Base-by-base conservation (phyloP, 2,329 filamentous ascomycete species). In the Cercospora janseana region DNA sequence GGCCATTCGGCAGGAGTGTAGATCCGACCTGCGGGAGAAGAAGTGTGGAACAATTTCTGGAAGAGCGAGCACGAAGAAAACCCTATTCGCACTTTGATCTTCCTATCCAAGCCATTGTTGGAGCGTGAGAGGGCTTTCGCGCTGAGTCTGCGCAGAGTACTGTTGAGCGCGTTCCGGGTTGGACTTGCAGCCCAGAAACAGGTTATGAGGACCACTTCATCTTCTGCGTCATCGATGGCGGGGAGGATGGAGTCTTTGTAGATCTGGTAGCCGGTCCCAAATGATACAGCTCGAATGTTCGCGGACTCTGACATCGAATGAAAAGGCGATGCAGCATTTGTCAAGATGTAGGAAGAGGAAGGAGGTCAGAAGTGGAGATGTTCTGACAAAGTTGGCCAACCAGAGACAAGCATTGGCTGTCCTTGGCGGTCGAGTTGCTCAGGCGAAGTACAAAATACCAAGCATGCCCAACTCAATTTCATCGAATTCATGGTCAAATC, bases 121-220 rank as follows among this genome's bases (percentile, higher is more conserved):
- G 2, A 15, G 1, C 40, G 16, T 16, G 52, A 34, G 59, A 72
- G 20, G 29, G 70, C 69, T 61, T 75, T 71, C 2, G 66, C 60
- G 1, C 85, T 87, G 6, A 93, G 75, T 44, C 72, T 72, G 10
- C 75, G 68, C 1, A 93, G 75, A 0, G 81, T 73, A 3, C 78
- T 70, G 29, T 72, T 75, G 9, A 93, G 71, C 0, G 75, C 75
- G 3, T 77, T 70, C 13, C 84, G 73, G 0, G 82, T 84, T 1
- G 75, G 68, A 0, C 87, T 91, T 0, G 73, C 72, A 0, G 87
- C 83, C 87, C 87, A 91, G 69, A 91, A 93, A 68, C 88, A 92
- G 6, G 88, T 92, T 5, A 90, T 85, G 32, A 93, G 76, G 51
- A 90, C 80, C 21, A 91, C 72, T 60, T 89, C 87, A 40, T 76